Evolutionary conservation across 805 yeast genomes (phyloP), one percentile per base, ranked within the genome.

Genomic region (Candida golubevii): DNA sequence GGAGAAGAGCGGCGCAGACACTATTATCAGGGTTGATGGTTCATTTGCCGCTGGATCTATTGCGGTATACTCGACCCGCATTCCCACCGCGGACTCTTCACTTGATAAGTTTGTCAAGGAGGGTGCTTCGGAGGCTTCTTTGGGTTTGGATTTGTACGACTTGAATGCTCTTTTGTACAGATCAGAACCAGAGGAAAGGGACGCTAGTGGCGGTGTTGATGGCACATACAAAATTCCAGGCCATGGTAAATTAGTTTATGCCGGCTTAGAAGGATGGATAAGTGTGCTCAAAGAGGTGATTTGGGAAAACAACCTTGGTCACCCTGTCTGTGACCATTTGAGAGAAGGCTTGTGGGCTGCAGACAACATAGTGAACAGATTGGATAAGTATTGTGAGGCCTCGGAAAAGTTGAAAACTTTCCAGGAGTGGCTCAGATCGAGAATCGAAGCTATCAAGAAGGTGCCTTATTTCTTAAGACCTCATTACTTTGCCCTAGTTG

Each of bases 181-280:
- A 41, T 82, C 93, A 58, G 96, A 88, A 45, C 77, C 84, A 10
- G 99, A 91, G 64, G 99, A 91, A 63, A 70, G 88, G 18, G 97
- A 90, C 59, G 77, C 80, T 10, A 79, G 90, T 52, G 75, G 65
- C 18, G 95, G 96, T 6, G 55, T 62, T 8, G 82, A 76, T 36
- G 96, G 97, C 8, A 78, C 78, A 0, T 91, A 93, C 64, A 61
- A 66, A 39, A 72, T 91, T 38, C 97, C 98, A 1, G 71, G 75
- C 28, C 69, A 75, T 61, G 97, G 97, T 0, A 69, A 70, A 12
- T 67, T 90, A 37, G 84, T 81, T 0, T 91, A 88, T 63, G 90
- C 96, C 34, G 99, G 99, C 9, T 67, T 93, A 18, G 95, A 88
- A 62, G 98, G 99, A 1, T 91, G 96, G 96, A 78, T 82, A 37